These are phyloP conservation scores for Leucocoprinus leucothites DNA, from an alignment of 768 basidiomycete genomes.

Conservation along the genomic window DNA sequence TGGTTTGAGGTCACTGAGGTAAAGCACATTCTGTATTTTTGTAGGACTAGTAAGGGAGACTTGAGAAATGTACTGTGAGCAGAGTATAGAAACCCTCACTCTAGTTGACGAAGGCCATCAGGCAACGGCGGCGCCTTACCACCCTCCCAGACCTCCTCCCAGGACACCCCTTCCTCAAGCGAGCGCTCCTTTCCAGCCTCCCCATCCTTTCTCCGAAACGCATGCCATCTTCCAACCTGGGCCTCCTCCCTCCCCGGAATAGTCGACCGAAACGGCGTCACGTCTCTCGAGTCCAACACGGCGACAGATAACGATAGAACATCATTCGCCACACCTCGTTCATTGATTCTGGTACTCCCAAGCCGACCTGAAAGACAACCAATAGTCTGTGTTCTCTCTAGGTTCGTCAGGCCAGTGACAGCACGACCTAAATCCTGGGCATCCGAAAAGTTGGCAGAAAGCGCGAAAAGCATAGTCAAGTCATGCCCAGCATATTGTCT, in stretches of 20 bases:
- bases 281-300: conserved; percentile 39
- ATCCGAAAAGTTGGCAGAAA: conserved; percentile 39
- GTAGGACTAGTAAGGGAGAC: conserved; percentile 3
- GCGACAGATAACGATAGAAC: conserved; percentile 40
- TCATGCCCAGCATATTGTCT: conserved; percentile 25
- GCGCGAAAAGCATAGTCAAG: conserved; percentile 45
- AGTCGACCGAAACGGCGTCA: conserved; percentile 56
- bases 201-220: conserved; percentile 40
- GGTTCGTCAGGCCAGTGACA: conserved; percentile 35
- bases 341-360: conserved; percentile 20
- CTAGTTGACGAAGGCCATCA: conserved; percentile 30
- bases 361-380: conserved; percentile 64
- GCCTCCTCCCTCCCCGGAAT: conserved; percentile 55
- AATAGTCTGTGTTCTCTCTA: conserved; percentile 36
- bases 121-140: conserved; percentile 19
- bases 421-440: conserved; percentile 36
- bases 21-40: conserved; percentile 7
- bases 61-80: neutral
- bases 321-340: conserved; percentile 1
- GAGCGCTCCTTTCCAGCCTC: conserved; percentile 9
- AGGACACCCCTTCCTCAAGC: conserved; percentile 26
- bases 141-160: conserved; percentile 52
- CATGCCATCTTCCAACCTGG: conserved; percentile 74
- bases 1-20: conserved; percentile 52
- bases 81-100: conserved; percentile 28